Evolutionary conservation across 169 alveolate genomes (phyloP).

Genomic region (Plasmodium relictum): DNA sequence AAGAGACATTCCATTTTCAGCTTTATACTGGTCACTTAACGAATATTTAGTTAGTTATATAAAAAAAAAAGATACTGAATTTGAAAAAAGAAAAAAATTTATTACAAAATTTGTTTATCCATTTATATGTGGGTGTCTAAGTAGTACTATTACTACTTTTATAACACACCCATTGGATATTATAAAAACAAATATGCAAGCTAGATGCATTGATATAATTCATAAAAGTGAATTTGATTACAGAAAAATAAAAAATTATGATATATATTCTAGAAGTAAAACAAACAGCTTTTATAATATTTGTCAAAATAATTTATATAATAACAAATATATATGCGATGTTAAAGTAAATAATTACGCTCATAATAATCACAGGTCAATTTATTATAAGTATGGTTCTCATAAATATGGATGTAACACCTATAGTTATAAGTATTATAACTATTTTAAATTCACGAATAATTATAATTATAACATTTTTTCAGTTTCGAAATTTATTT

Average conservation of each 20-base stretch:
- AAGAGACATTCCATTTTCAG: constrained; percentile 79
- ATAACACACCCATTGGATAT: constrained; percentile 80
- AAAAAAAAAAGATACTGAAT: constrained; percentile 45
- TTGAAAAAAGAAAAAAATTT: constrained; percentile 45
- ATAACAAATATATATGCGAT: constrained; percentile 54
- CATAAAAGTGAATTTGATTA: constrained; percentile 76
- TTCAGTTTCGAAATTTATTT: constrained; percentile 54
- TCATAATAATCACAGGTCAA: constrained; percentile 58
- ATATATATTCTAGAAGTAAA: constrained; percentile 11
- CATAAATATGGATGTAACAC: constrained; percentile 69
- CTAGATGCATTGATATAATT: constrained; percentile 77
- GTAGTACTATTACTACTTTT: constrained; percentile 77
- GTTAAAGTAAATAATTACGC: constrained; percentile 70
- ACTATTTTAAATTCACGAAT: constrained; percentile 60
- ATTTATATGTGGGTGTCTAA: constrained; percentile 77
- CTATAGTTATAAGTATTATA: constrained; percentile 58
- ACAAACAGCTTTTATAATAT: constrained; percentile 42
- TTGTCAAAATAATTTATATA: constrained; percentile 62
- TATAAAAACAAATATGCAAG: constrained; percentile 80
- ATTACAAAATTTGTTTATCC: constrained; percentile 66
- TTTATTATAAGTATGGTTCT: constrained; percentile 73
- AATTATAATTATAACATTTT: constrained; percentile 68
- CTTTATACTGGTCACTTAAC: constrained; percentile 78
- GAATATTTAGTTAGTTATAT: constrained; percentile 76
- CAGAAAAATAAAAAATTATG: constrained; percentile 69